Conservation (phyloP, 2,329 filamentous ascomycete genomes). For the Sporothrix protearum region DNA sequence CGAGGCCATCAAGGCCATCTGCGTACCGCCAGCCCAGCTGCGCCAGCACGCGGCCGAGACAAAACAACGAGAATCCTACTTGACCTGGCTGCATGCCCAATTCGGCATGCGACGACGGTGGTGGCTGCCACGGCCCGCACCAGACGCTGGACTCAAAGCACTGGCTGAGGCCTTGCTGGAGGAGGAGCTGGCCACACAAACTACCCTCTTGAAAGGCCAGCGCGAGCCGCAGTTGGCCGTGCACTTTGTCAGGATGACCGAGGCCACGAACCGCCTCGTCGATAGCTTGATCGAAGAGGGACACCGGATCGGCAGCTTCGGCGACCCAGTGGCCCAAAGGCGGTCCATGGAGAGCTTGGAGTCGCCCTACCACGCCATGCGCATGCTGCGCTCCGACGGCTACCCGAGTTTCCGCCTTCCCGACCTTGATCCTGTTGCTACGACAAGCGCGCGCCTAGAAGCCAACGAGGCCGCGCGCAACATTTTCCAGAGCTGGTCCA, state of each 20-base stretch:
- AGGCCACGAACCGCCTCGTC: conserved; percentile 33
- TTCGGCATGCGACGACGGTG: conserved; percentile 25
- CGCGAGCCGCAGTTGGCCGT: conserved; percentile 34
- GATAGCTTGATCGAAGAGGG: conserved; percentile 35
- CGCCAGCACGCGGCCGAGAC: background rate
- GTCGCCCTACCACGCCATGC: conserved; percentile 35
- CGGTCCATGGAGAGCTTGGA: conserved; percentile 32
- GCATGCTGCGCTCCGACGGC: conserved; percentile 36
- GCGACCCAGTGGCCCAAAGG: conserved; percentile 28
- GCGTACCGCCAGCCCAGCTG: conserved; percentile 20
- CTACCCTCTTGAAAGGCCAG: conserved; percentile 19
- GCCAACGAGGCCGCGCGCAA: conserved; percentile 30
- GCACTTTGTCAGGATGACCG: conserved; percentile 25
- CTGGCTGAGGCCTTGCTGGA: conserved; percentile 22
- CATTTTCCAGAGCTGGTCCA: conserved; percentile 33
- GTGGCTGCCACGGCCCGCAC: conserved; percentile 21
- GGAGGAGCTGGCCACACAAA: conserved; percentile 18
- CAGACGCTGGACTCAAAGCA: conserved; percentile 12
- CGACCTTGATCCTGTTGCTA: conserved; percentile 25
- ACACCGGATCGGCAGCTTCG: conserved; percentile 29
- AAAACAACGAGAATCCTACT: conserved; percentile 18
- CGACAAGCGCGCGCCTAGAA: conserved; percentile 28
- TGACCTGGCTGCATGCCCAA: conserved; percentile 25
- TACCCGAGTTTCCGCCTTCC: conserved; percentile 36
- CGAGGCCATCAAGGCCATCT: conserved; percentile 25